phyloP scores from a whole-genome alignment of 2,329 filamentous ascomycete species.

The Pestalotiopsis sp. region DNA sequence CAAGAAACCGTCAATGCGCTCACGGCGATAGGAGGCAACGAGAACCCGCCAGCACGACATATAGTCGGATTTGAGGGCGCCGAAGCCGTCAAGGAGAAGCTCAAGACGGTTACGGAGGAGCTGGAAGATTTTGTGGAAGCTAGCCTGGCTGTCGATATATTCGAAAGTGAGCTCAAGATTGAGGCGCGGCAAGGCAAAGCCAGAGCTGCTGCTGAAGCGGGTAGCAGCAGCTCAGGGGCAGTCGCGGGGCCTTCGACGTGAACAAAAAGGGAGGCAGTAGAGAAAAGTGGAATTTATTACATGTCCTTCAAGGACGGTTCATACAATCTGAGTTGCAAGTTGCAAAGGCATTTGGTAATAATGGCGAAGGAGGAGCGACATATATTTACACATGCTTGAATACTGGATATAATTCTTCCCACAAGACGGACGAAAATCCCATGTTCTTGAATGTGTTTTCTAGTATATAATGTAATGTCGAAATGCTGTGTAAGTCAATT shows the following conservation, averaged over 20 bases:
- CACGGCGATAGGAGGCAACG: conserved; percentile 89
- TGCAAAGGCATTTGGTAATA: too few relatives aligned
- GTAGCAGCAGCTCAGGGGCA: neutral
- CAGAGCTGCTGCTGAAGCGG: neutral
- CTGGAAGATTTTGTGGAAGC: conserved; percentile 94
- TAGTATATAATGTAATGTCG: too few relatives aligned
- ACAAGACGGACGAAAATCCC: too few relatives aligned
- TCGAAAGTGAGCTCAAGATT: conserved; percentile 55
- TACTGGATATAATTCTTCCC: too few relatives aligned
- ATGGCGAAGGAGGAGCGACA: too few relatives aligned
- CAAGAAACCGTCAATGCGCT: conserved; percentile 90
- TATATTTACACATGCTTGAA: too few relatives aligned
- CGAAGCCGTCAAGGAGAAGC: conserved; percentile 87
- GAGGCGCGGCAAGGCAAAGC: conserved; percentile 46
- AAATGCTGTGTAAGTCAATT: too few relatives aligned
- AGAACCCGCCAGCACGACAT: conserved; percentile 91
- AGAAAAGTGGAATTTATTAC: neutral
- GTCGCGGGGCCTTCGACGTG: neutral
- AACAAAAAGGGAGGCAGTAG: neutral
- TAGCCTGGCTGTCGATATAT: conserved; percentile 81
- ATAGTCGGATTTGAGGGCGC: conserved; percentile 92
- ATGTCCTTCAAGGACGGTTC: neutral
- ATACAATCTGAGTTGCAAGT: neutral
- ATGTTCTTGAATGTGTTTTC: too few relatives aligned
- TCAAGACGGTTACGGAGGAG: conserved; percentile 95